Evolutionary conservation across 2,329 filamentous ascomycete genomes (phyloP).

Genomic region (Exophiala phaeomuriformis): DNA sequence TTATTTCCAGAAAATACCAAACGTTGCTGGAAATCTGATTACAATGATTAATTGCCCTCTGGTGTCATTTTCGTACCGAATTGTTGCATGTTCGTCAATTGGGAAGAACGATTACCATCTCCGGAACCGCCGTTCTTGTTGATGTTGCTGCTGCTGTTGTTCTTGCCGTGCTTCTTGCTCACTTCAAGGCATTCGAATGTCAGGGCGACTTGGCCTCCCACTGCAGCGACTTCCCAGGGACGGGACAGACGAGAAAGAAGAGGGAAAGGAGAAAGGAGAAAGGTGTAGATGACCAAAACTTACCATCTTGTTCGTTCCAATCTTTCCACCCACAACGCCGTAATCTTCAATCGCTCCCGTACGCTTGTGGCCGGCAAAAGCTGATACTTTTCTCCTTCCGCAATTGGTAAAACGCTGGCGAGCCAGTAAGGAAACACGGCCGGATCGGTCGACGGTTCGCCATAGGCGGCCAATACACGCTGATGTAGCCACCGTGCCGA

Average conservation of each 20-base stretch:
- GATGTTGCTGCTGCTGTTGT: background rate
- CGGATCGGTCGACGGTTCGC: constrained; percentile 68
- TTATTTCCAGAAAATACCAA: too few species aligned
- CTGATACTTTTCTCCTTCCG: constrained; percentile 70
- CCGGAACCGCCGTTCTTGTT: background rate
- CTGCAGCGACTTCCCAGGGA: constrained; percentile 15
- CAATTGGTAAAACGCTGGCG: constrained; percentile 69
- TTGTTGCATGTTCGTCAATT: too few species aligned
- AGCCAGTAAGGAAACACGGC: constrained; percentile 85
- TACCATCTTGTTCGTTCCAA: constrained; percentile 63
- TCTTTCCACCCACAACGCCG: constrained; percentile 67
- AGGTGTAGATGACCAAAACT: constrained; percentile 33
- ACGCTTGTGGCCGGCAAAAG: constrained; percentile 68
- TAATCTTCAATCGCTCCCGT: constrained; percentile 73
- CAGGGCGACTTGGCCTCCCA: background rate
- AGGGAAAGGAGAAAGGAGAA: constrained; percentile 8
- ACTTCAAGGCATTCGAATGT: constrained; percentile 19
- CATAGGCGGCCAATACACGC: constrained; percentile 65
- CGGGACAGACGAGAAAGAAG: constrained; percentile 10
- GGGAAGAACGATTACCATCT: too few species aligned
- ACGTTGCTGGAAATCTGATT: too few species aligned
- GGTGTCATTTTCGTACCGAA: too few species aligned
- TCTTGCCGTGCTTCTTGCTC: constrained; percentile 12
- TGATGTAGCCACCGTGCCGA: constrained; percentile 69
- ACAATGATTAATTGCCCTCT: too few species aligned